Base-by-base conservation (phyloP, 306 rosid species). In the Castanea sativa region DNA sequence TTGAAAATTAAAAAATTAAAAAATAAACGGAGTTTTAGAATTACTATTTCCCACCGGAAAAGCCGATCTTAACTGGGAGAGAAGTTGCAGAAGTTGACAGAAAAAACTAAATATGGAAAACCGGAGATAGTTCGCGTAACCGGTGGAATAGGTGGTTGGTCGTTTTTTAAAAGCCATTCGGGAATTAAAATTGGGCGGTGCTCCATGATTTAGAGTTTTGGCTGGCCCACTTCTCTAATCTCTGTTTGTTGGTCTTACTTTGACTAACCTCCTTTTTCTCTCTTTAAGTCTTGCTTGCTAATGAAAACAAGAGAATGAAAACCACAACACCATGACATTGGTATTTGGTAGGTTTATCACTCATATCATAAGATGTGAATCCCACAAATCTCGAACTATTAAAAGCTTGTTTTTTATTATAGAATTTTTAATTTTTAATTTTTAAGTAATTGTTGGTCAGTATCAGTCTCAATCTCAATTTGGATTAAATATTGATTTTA, bases 121-220 rank as follows among this genome's bases (percentile, higher is more conserved):
- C 29, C 59, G 32, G 71, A 57, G 29, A 64, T 1, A 63, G 18
- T 52, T 56, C 14, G 41, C 72, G 51, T 21, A 73, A 6, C 78
- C 85, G 52, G 72, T 67, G 72, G 79, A 43, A 33, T 27, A 63
- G 68, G 63, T 35, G n/a, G 35, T 55, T 25, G 49, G 71, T 33
- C 51, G 18, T 32, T 5, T 8, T 7, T 38, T 1, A 7, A 6
- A 38, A 79, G 80, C 70, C 52, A 75, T 57, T 49, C 20, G 15
- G 15, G 73, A 6, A 72, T 20, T 58, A 71, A 75, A 64, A 86
- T 76, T 67, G 79, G 84, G 81, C 89, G 81, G 65, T 49, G 72
- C 29, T 18, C 69, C 75, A 23, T 13, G 21, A 15, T 10, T 9
- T 25, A 25, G 27, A 25, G 27, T 25, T 25, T 25, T 67, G 59